A percentile compares a stretch with the other conserved stretches of the same genome.
phyloP scores from a whole-genome alignment of 441 rosid species.

The Biscutella auriculata region DNA sequence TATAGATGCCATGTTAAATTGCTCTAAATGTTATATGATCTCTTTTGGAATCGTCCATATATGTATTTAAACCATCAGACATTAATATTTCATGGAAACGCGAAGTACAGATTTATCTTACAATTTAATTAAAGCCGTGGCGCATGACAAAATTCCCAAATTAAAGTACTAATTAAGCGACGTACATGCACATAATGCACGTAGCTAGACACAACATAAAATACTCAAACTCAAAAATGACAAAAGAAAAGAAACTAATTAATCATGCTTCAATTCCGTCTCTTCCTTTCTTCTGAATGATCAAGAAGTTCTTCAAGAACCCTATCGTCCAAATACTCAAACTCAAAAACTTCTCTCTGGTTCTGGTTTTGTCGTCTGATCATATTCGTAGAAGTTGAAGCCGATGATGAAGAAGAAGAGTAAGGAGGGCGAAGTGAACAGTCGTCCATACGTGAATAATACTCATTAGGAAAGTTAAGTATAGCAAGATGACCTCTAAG shows the following conservation, averaged over 20 bases:
- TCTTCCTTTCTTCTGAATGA: constrained; percentile 30
- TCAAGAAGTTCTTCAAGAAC: constrained; percentile 63
- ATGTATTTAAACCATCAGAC: background rate
- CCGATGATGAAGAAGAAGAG: constrained; percentile 10
- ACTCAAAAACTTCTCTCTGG: constrained; percentile 60
- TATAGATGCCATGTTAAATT: no score
- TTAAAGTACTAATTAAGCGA: background rate
- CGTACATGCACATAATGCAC: constrained; percentile 18
- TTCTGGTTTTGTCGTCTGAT: constrained; percentile 22
- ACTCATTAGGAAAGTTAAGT: constrained; percentile 47
- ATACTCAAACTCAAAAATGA: no score
- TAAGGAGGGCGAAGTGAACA: constrained; percentile 20
- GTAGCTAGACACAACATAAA: constrained; percentile 4
- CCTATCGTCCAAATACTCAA: constrained; percentile 60
- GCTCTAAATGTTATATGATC: no score
- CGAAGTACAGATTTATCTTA: constrained; percentile 2
- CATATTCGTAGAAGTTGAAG: constrained; percentile 19
- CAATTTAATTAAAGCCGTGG: background rate
- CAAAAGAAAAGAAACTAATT: background rate
- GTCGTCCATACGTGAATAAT: constrained; percentile 15
- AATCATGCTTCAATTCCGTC: constrained; percentile 2
- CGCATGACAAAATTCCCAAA: constrained; percentile 3
- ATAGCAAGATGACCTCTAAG: constrained; percentile 40
- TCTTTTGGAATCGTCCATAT: no score
- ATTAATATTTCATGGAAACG: constrained; percentile 1